Percentiles rank a stretch among this genome's conserved stretches.
phyloP scores from a whole-genome alignment of 2,329 filamentous ascomycete species.

The Aspergillus udagawae region DNA sequence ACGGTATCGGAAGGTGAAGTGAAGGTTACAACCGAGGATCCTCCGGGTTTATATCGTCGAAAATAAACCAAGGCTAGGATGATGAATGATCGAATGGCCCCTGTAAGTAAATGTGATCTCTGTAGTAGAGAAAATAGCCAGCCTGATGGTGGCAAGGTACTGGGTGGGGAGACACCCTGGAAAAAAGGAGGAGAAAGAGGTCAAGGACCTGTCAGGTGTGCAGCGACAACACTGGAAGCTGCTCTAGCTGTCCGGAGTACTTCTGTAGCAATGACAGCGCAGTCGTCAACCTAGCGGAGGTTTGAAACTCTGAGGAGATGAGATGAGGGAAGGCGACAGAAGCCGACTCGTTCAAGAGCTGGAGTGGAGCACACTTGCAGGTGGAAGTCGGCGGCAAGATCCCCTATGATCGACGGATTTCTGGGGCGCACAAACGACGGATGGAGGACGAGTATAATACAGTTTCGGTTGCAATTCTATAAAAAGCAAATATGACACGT shows the following conservation, averaged over 20 bases:
- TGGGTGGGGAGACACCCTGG: neutral
- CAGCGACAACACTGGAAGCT: neutral
- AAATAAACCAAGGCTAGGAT: neutral
- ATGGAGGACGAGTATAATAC: neutral
- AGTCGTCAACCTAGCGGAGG: neutral
- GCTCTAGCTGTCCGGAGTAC: neutral
- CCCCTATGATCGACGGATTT: neutral
- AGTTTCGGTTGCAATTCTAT: neutral
- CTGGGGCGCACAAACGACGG: neutral
- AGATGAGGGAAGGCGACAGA: neutral
- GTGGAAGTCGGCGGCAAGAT: neutral
- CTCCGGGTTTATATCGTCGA: neutral
- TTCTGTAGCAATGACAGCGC: slow-evolving; percentile 13
- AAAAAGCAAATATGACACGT: neutral
- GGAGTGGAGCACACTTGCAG: neutral
- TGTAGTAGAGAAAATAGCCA: neutral
- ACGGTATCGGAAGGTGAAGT: neutral
- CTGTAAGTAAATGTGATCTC: neutral
- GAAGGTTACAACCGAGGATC: neutral
- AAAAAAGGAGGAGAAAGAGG: slow-evolving; percentile 2
- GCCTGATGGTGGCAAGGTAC: neutral
- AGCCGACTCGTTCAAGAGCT: neutral
- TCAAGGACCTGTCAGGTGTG: neutral
- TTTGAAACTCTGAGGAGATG: neutral
- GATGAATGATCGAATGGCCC: neutral